These are phyloP conservation scores for Aphanomyces invadans DNA, from an alignment of 352 stramenopile species.

Conservation along the genomic window DNA sequence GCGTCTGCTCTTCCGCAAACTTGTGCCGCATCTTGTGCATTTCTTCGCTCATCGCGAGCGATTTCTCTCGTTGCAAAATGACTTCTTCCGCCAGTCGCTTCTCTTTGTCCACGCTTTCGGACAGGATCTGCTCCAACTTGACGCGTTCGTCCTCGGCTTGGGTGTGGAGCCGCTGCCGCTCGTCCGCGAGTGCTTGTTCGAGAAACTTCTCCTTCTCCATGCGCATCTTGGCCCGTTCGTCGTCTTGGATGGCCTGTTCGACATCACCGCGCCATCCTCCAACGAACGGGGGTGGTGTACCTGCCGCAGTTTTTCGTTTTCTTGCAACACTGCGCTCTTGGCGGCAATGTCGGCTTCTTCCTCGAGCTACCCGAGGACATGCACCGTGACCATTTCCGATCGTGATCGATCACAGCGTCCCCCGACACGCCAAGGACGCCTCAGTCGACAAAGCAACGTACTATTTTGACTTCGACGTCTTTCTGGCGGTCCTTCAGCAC, in stretches of 20 bases:
- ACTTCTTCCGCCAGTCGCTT: conserved; percentile 72
- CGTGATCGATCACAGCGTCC: too few species aligned
- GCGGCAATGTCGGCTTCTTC: conserved; percentile 64
- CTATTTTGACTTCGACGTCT: conserved; percentile 47
- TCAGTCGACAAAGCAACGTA: conserved; percentile 23
- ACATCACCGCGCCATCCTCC: background rate
- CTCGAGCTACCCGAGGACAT: conserved; percentile 28
- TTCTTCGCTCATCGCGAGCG: conserved; percentile 48
- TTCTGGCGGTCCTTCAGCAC: conserved; percentile 57
- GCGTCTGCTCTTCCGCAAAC: conserved; percentile 45
- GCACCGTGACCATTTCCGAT: background rate
- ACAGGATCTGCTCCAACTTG: conserved; percentile 36
- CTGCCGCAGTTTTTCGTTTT: conserved; percentile 61
- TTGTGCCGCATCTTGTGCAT: conserved; percentile 48
- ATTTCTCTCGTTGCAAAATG: conserved; percentile 42
- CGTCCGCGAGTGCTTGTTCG: conserved; percentile 51
- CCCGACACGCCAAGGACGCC: too few species aligned
- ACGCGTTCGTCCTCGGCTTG: conserved; percentile 56
- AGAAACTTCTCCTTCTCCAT: conserved; percentile 55
- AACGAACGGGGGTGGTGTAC: background rate
- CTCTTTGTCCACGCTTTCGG: conserved; percentile 59
- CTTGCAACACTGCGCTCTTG: conserved; percentile 62
- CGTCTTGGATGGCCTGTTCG: conserved; percentile 53
- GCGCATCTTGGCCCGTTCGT: conserved; percentile 79
- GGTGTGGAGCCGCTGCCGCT: conserved; percentile 46